Evolutionary conservation across 1,284 basidiomycete species (phyloP), one percentile per base, ranked within the genome.

Genomic region (Cutaneotrichosporon dermatis): DNA sequence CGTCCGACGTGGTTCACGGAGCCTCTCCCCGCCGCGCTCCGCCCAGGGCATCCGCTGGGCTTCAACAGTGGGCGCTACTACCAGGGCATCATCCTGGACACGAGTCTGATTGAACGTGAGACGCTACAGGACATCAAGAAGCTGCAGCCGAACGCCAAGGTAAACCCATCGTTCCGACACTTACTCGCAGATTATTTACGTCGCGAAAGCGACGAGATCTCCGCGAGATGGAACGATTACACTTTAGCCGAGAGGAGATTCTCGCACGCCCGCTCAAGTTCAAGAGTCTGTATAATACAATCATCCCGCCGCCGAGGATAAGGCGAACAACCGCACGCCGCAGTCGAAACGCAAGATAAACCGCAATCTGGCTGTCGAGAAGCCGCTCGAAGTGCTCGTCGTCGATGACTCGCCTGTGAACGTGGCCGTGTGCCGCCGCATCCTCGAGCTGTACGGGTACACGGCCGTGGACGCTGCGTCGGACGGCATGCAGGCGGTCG

Each of bases 341-440:
- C 41, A 52, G 42, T 34, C 54, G 11, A 58, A 55, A 46, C 41
- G 43, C n/a, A 51, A 49, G 39, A 49, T 65, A 25, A 59, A 65
- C 58, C 55, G 54, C 51, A 52, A 41, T 6, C 55, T 65, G 4
- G 63, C 57, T 13, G 46, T 52, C 48, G 42, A 61, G 12, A 59
- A 59, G 53, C 76, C 76, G 2, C 65, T 76, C 9, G 42, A 63
- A 4, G 72, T 78, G 36, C 65, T 78, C 12, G 61, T 76, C 2
- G 76, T 78, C 1, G 76, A 78, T 52, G 76, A 78, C 60, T 76
- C 74, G 51, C 53, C 60, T 0, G 69, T 76, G 65, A 78, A 78
- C 55, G 56, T 72, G n/a, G n/a, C n/a, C n/a, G 76, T 76, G 12
- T 73, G 72, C 10, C 62, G 55, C 8, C 59, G 72, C 43, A 70